These are phyloP conservation scores for Musa troglodytarum DNA, from an alignment of 176 grass and related monocot species.

Conservation along the genomic window DNA sequence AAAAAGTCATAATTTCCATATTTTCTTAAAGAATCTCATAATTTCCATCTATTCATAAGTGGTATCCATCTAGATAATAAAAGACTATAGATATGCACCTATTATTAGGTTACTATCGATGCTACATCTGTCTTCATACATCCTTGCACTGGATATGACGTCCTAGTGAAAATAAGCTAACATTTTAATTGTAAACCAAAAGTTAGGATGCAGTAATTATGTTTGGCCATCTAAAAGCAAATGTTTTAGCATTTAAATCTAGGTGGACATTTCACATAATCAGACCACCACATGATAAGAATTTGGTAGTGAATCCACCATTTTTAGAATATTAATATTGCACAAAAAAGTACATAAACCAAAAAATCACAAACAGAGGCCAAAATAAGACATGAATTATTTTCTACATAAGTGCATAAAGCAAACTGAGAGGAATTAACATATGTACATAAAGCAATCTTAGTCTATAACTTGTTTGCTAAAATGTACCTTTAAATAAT, in stretches of 20 bases:
- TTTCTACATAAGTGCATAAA: neutral
- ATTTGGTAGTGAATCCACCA: neutral
- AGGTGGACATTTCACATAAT: neutral
- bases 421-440: neutral
- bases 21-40: neutral
- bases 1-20: too few relatives aligned
- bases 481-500: slow-evolving; percentile 66
- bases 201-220: neutral
- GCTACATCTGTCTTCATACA: neutral
- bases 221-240: neutral
- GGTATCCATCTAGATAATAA: neutral
- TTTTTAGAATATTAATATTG: neutral
- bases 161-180: neutral
- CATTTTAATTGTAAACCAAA: neutral
- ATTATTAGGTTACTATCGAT: neutral
- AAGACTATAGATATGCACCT: neutral
- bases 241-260: neutral
- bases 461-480: neutral
- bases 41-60: neutral
- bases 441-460: neutral
- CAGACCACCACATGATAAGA: neutral
- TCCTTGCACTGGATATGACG: neutral
- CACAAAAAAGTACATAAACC: neutral
- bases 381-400: neutral
- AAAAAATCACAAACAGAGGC: neutral